Percentiles rank a stretch among this genome's conserved stretches.
Evolutionary conservation across 345 rosid species (phyloP).

Genomic region (Streptanthus diversifolius): DNA sequence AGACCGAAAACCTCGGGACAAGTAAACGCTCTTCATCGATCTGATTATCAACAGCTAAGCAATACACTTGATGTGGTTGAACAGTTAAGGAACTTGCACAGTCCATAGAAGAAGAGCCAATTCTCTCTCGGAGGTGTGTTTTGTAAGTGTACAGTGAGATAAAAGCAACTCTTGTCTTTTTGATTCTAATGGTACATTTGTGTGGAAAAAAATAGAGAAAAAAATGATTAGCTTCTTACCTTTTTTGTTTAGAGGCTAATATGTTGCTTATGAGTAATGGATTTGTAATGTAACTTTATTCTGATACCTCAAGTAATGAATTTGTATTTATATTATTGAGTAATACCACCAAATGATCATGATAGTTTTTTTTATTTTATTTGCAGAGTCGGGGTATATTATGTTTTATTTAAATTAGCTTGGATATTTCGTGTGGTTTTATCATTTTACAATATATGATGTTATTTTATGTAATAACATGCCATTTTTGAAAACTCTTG

Average conservation of each 20-base stretch:
- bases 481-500: no score
- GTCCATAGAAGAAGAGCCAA: slow-evolving; percentile 43
- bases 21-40: slow-evolving; percentile 59
- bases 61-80: slow-evolving; percentile 68
- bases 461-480: no score
- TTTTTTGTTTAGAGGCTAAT: slow-evolving; percentile 28
- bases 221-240: slow-evolving; percentile 12
- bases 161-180: not conserved
- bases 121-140: not conserved
- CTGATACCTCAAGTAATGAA: not conserved
- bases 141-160: slow-evolving; percentile 24
- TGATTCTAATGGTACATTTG: not conserved
- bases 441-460: no score
- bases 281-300: not conserved
- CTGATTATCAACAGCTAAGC: slow-evolving; percentile 70
- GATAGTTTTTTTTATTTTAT: no score
- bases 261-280: not conserved
- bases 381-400: no score
- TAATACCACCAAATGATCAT: not conserved
- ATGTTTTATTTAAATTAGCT: no score
- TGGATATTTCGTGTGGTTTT: no score
- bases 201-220: not conserved
- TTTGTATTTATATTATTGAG: not conserved
- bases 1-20: slow-evolving; percentile 28
- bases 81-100: slow-evolving; percentile 64